phyloP scores from a whole-genome alignment of 2,329 filamentous ascomycete species.

The Exophiala sp. region DNA sequence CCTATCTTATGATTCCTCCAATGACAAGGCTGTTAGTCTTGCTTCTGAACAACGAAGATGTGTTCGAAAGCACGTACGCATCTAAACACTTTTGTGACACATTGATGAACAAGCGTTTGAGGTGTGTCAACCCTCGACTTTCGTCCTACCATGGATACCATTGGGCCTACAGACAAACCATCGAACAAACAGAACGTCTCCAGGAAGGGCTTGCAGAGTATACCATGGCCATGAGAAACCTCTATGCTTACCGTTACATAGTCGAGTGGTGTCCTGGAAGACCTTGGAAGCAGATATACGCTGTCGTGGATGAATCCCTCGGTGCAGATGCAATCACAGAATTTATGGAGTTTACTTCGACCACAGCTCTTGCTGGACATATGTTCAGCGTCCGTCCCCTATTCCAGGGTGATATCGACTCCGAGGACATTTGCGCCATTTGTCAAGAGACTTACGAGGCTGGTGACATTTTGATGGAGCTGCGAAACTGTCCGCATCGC shows the following conservation, averaged over 20 bases:
- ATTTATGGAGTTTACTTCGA: not conserved
- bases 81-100: not conserved
- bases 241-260: not conserved
- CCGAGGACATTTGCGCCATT: not conserved
- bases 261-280: not conserved
- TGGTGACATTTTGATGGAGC: not conserved
- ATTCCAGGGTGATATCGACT: not conserved
- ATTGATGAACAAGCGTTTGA: not conserved
- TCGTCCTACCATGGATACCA: not conserved
- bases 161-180: not conserved
- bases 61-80: not conserved
- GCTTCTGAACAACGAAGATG: not conserved
- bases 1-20: not conserved
- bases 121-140: not conserved
- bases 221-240: not conserved
- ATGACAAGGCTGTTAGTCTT: not conserved
- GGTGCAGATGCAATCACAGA: not conserved
- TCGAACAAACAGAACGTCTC: not conserved
- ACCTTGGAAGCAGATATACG: not conserved
- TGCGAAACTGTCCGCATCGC: not conserved
- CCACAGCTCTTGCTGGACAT: not conserved
- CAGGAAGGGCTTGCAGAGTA: not conserved
- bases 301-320: not conserved
- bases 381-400: conserved; percentile 1
- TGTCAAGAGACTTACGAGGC: not conserved